A percentile compares a stretch with the other conserved stretches of the same genome.
Conservation (phyloP, 352 stramenopile genomes). For the Plasmopara muralis region DNA sequence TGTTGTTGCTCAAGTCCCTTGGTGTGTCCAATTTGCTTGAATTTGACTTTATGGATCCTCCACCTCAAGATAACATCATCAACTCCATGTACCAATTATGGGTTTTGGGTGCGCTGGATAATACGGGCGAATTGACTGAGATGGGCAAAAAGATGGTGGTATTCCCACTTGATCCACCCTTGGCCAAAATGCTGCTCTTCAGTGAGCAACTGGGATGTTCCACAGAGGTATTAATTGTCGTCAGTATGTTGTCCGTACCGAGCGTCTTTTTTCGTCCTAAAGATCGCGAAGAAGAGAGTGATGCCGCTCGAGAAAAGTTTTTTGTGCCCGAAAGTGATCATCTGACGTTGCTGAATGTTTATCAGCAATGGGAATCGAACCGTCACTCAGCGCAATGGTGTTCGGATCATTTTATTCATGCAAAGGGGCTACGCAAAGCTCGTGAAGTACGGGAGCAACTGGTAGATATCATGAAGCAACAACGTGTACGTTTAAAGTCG, state of each 20-base stretch:
- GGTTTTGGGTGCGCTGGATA: constrained; percentile 97
- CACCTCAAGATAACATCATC: constrained; percentile 94
- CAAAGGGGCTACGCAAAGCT: constrained; percentile 90
- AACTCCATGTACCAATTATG: constrained; percentile 99
- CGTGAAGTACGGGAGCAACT: constrained; percentile 93
- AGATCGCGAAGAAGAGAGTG: constrained; percentile 96
- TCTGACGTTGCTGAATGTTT: constrained; percentile 96
- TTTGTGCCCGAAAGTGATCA: constrained; percentile 98
- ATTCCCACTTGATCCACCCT: constrained; percentile 95
- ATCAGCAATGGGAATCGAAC: constrained; percentile 92
- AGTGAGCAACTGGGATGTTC: constrained; percentile 91
- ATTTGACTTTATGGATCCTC: constrained; percentile 99
- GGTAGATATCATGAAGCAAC: constrained; percentile 97
- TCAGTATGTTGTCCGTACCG: constrained; percentile 96
- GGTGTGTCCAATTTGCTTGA: constrained; percentile 93
- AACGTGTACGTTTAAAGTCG: constrained; percentile 86
- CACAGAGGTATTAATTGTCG: constrained; percentile 93
- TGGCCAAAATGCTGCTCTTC: constrained; percentile 96
- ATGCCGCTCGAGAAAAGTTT: constrained; percentile 97
- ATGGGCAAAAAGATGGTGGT: constrained; percentile 98
- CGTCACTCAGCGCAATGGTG: constrained; percentile 94
- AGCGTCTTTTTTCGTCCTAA: constrained; percentile 96
- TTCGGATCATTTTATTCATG: constrained; percentile 95
- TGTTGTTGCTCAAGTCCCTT: constrained; percentile 97
- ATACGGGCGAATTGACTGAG: constrained; percentile 93